Base-by-base conservation (phyloP, 2,329 filamentous ascomycete genomes). In the Fusarium brachygibbosum region DNA sequence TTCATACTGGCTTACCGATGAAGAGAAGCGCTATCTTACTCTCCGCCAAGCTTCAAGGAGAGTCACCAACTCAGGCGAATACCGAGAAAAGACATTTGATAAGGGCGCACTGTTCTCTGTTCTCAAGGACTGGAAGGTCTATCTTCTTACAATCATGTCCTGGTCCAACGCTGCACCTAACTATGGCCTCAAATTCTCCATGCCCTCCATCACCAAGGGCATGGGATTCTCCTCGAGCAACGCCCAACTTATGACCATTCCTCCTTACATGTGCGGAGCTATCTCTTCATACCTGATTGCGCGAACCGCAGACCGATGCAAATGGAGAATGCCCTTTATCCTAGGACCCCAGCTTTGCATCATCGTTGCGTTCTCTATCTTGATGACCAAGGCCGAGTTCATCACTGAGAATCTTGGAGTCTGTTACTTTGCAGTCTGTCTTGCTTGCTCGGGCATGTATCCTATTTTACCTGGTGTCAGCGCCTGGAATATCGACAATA, bases 121-220 rank as follows among this genome's bases (percentile, higher is more conserved):
- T 3, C 23, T 69, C 5, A 69, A 66, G 19, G 66, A 69, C 23
- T 69, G 66, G 66, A 82, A 85, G 69, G 78, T 78, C 6, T 79
- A 77, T 31, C 72, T 78, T 8, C 67, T 84, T 1, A 79, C 79
- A 6, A 66, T 84, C 21, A 76, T 79, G 58, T 81, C 77, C 58
- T 80, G 77, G 77, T 80, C 78, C 49, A 81, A 81, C 49, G 72
- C 79, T 0, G 77, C 79, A 0, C 75, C 75, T 4, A 76, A 75
- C 42, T 76, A 75, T 19, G 75, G 68, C 34, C 66, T 77, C 40
- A 77, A 77, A 50, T 76, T 77, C 29, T 69, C 74, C 0, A 76
- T 77, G 75, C 75, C 81, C 3, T 75, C 78, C 7, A 82, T 82
- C 40, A 80, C 81, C 44, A 70, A 77, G 31, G 77, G 76, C 11